These are phyloP conservation scores for Clathrospora elynae DNA, from an alignment of 2,329 filamentous ascomycete genomes.

Conservation along the genomic window DNA sequence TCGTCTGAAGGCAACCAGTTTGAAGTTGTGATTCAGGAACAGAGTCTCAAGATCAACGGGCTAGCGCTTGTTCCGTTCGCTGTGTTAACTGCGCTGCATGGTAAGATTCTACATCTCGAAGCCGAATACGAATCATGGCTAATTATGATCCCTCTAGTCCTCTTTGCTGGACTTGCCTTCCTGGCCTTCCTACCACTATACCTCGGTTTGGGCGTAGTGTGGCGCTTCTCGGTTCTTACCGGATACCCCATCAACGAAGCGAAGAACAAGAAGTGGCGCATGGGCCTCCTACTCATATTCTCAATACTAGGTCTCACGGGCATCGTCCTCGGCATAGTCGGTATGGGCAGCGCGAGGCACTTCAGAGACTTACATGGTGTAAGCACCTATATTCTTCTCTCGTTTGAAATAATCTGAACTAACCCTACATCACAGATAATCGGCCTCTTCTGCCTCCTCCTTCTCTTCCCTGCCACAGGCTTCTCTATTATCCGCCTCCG, in stretches of 20 bases:
- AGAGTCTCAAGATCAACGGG: conserved; percentile 30
- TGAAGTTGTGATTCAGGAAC: conserved; percentile 24
- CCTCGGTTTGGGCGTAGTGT: conserved; percentile 31
- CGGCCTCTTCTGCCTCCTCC: conserved; percentile 28
- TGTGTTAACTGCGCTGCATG: conserved; percentile 29
- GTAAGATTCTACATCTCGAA: conserved; percentile 12
- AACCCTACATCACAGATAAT: conserved; percentile 21
- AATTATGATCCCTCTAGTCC: conserved; percentile 15
- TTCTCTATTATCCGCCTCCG: conserved; percentile 28
- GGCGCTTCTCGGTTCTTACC: conserved; percentile 31
- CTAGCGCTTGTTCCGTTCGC: conserved; percentile 23
- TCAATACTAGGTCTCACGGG: conserved; percentile 22
- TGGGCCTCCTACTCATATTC: conserved; percentile 28
- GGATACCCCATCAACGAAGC: conserved; percentile 30
- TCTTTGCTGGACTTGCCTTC: conserved; percentile 30
- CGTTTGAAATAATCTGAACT: neutral
- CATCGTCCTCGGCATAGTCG: conserved; percentile 31
- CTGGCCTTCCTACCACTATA: conserved; percentile 36
- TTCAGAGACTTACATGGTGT: conserved; percentile 34
- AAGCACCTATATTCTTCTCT: conserved; percentile 2
- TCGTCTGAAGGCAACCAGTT: conserved; percentile 35
- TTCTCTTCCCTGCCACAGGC: conserved; percentile 26
- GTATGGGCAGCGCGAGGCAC: conserved; percentile 33
- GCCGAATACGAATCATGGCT: neutral
- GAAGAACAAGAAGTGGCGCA: conserved; percentile 35